Base-by-base conservation (phyloP, 306 rosid genomes). In the Abrus pulchellus region DNA sequence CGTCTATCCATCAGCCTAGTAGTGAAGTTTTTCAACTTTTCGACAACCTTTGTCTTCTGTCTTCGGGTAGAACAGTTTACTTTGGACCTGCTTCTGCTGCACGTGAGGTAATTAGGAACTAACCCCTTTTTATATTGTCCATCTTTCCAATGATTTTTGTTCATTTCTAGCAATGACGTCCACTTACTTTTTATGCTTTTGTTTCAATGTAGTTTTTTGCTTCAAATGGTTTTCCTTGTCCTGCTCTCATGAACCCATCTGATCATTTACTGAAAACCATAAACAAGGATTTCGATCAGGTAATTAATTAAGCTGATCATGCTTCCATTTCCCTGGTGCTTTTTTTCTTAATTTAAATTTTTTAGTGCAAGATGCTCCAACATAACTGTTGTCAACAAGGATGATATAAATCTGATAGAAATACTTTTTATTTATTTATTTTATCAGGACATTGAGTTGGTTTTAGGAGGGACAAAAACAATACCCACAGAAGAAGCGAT, bases 1-100 rank as follows among this genome's bases (percentile, higher is more conserved):
- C 92, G 0, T 92, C 97, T 12, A 90, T 92, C 34, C 97, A 90
- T 80, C 97, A 92, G 27, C 97, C 95, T 27, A 86, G 92, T 72
- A 56, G 55, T 36, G 95, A 92, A 70, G 94, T 92, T 38, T 92
- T 92, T 62, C 95, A 85, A 66, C 88, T 92, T 48, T 92, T 90
- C 20, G 13, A 89, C 68, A 86, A 75, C 41, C 95, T 92, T 36
- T 92, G 94, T 74, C 95, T 92, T 75, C 50, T 92, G 5, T 92
- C 91, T 33, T 57, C 86, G 0, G 97, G 97, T 3, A 84, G 38
- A 82, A 88, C 85, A 5, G 91, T 92, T 2, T 89, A 90, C 50
- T 89, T 92, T 85, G 95, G 97, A 33, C 93, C 93, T 63, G 88
- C 94, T 88, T 85, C 90, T 61, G 56, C 62, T 12, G 93, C 95